Evolutionary conservation across 1,139 yeast species (phyloP).

Genomic region (Spathaspora sp.): DNA sequence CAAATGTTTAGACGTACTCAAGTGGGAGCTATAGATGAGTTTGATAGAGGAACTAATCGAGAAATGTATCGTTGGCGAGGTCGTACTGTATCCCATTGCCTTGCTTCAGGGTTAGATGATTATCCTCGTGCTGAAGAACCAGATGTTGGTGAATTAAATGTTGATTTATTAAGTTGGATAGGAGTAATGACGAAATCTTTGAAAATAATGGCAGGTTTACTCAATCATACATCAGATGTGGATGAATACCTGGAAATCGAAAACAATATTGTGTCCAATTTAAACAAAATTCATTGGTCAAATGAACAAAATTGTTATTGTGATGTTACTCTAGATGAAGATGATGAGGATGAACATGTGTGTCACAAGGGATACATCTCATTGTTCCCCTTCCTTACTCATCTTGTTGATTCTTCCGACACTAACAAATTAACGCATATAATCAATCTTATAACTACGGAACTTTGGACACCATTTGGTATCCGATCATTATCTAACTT

Average conservation of each 20-base stretch:
- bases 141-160: slow-evolving; percentile 86
- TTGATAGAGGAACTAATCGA: slow-evolving; percentile 57
- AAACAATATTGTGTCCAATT: slow-evolving; percentile 55
- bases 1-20: slow-evolving; percentile 87
- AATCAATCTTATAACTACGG: slow-evolving; percentile 60
- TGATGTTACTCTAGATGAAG: slow-evolving; percentile 76
- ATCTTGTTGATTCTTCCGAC: slow-evolving; percentile 55
- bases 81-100: slow-evolving; percentile 77
- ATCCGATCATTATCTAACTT: slow-evolving; percentile 75
- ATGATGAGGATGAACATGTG: slow-evolving; percentile 61
- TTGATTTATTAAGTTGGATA: slow-evolving; percentile 89
- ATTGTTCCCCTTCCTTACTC: slow-evolving; percentile 79
- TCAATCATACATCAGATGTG: slow-evolving; percentile 60
- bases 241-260: slow-evolving; percentile 52
- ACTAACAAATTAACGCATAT: slow-evolving; percentile 51
- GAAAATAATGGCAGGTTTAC: slow-evolving; percentile 67
- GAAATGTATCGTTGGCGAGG: slow-evolving; percentile 95
- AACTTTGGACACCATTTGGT: slow-evolving; percentile 79
- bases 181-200: slow-evolving; percentile 89
- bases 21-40: slow-evolving; percentile 69
- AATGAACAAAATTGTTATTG: slow-evolving; percentile 68
- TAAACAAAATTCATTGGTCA: slow-evolving; percentile 82
- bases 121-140: slow-evolving; percentile 86
- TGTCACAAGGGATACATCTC: slow-evolving; percentile 92
- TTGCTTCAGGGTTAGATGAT: slow-evolving; percentile 94